Base-by-base conservation (phyloP, 179 eudicot genomes). In the Gypsophila paniculata region DNA sequence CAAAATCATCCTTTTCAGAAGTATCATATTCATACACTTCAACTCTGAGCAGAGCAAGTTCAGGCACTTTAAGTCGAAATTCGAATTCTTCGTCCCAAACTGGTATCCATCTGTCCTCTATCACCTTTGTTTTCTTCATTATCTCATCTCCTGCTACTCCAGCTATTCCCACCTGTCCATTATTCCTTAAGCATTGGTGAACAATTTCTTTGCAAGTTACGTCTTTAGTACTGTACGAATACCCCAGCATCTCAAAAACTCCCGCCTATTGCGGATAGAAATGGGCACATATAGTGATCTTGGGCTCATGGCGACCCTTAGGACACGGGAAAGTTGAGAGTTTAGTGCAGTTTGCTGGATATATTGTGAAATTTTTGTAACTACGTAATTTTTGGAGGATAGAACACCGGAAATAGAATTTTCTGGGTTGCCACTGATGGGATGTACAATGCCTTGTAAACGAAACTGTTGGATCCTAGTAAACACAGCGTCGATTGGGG, bases 1-100 rank as follows among this genome's bases (percentile, higher is more conserved):
- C 98, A 82, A 90, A 90, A 75, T 91, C 96, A 72, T 89, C 94
- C 77, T 86, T 88, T 55, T 86, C 92, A 3, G 89, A 79, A 68
- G 76, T 78, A 73, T 93, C 92, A 29, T 90, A 82, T 71, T 93
- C 96, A 14, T 80, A 86, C n/a, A 91, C 98, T 85, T 92, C 96
- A n/a, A 92, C 76, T 66, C 98, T 75, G 14, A 92, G 82, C 69
- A 92, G 34, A 32, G 98, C 98, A 70, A 92, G 62, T 68, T 92
- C 98, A 49, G 98, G 98, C 6, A 85, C 86, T 12, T 84, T 86
- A 63, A 90, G 66, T 0, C 87, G 88, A 70, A 92, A 92, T 1
- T 67, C 66, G 61, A 90, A 90, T 73, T 92, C 95, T 73, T 90
- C 94, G 4, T 86, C 69, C 96, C 96, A 92, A 63, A 83, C 81